Conservation (phyloP, 78 protist genomes). For the Dictyostelium brefeldianum region DNA sequence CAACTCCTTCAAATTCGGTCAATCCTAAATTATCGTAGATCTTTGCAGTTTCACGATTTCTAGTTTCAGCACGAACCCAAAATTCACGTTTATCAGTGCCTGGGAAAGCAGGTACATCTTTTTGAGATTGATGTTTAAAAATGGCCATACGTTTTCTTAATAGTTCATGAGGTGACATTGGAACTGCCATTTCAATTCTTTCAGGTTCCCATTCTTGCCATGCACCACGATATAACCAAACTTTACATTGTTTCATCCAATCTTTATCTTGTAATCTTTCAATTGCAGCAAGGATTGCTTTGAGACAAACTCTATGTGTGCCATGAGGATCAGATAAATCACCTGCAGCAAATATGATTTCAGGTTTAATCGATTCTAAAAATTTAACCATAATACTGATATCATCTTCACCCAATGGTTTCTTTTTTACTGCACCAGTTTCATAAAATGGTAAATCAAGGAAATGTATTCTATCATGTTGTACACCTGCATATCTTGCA, state of each 20-base stretch:
- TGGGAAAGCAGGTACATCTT: constrained; percentile 90
- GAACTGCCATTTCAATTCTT: constrained; percentile 86
- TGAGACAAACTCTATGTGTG: constrained; percentile 87
- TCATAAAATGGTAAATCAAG: constrained; percentile 91
- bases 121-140: constrained; percentile 90
- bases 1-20: constrained; percentile 82
- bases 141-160: constrained; percentile 84
- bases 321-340: constrained; percentile 93
- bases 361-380: constrained; percentile 76
- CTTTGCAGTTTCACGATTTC: constrained; percentile 85
- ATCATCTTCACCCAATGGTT: constrained; percentile 87
- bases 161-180: constrained; percentile 86
- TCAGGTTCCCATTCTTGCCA: constrained; percentile 91
- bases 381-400: constrained; percentile 84
- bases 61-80: constrained; percentile 89
- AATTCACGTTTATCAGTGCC: constrained; percentile 91
- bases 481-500: constrained; percentile 81
- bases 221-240: constrained; percentile 92
- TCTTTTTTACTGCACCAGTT: constrained; percentile 90
- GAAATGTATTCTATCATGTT: constrained; percentile 70
- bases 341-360: constrained; percentile 89
- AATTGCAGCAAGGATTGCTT: constrained; percentile 79
- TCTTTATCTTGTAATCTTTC: constrained; percentile 66
- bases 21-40: constrained; percentile 72
- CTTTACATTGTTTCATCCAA: constrained; percentile 79